Conservation (phyloP, 768 basidiomycete species). For the Mycena alexandri region DNA sequence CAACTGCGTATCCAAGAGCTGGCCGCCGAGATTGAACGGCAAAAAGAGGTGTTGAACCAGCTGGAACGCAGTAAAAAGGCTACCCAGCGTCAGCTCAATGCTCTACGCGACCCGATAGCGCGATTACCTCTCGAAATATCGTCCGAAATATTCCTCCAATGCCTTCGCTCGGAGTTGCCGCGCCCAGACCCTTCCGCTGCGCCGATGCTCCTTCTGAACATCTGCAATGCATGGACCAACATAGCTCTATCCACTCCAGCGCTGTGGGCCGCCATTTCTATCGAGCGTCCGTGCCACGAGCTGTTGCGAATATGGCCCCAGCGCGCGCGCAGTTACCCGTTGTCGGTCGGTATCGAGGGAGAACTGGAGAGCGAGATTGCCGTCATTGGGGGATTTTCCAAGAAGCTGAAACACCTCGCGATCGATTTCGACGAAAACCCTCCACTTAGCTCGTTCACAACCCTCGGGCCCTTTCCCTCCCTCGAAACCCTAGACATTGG, state of each 20-base stretch:
- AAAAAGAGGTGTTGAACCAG: background rate
- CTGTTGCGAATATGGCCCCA: no score
- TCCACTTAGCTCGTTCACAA: no score
- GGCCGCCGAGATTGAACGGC: background rate
- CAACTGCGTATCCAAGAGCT: background rate
- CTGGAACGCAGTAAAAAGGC: background rate
- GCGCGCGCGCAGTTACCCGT: no score
- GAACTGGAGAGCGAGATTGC: no score
- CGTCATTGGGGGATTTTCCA: no score
- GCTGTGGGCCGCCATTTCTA: no score
- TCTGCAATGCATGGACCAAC: slow-evolving; percentile 8
- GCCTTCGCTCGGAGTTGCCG: background rate
- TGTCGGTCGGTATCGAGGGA: no score
- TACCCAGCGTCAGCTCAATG: slow-evolving; percentile 4
- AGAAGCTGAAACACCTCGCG: no score
- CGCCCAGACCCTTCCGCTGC: background rate
- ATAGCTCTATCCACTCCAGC: background rate
- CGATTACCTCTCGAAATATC: slow-evolving; percentile 7
- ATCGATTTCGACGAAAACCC: no score
- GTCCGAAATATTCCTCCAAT: slow-evolving; percentile 7
- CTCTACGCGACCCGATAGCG: background rate
- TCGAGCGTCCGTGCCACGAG: no score
- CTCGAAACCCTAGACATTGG: no score
- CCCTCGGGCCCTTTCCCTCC: no score
- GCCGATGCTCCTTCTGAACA: background rate